phyloP scores from a whole-genome alignment of 2,329 filamentous ascomycete species.

The Tricladium varicosporioides region DNA sequence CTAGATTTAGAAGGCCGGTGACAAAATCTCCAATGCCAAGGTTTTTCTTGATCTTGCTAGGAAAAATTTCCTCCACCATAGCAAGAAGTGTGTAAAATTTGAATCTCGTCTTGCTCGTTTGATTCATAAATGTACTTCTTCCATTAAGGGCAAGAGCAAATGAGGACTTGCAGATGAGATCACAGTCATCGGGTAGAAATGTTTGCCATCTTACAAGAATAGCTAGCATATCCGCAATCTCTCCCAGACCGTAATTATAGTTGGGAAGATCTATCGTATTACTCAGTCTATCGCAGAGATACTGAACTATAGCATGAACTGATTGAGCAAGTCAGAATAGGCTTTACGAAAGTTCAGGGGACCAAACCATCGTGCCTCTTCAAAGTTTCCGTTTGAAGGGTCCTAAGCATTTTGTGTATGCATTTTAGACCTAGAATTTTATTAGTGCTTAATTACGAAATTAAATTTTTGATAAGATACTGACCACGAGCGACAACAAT shows the following conservation, averaged over 20 bases:
- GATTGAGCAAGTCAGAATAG: constrained; percentile 4
- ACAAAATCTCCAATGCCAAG: constrained; percentile 13
- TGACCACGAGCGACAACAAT: constrained; percentile 22
- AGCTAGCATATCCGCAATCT: constrained; percentile 16
- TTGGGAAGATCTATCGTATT: constrained; percentile 11
- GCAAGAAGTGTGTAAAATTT: constrained; percentile 23
- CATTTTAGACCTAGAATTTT: constrained; percentile 10
- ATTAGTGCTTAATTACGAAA: constrained; percentile 9
- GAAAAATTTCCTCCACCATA: constrained; percentile 4
- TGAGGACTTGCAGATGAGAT: constrained; percentile 16
- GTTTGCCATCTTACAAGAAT: constrained; percentile 13
- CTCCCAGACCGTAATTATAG: constrained; percentile 23
- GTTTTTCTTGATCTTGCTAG: constrained; percentile 11
- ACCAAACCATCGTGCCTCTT: constrained; percentile 8
- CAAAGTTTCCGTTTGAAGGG: constrained; percentile 8
- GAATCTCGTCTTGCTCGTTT: constrained; percentile 21
- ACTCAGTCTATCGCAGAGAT: constrained; percentile 17
- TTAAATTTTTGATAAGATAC: no score
- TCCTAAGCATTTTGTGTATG: constrained; percentile 16
- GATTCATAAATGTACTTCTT: constrained; percentile 16
- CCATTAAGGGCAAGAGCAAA: constrained; percentile 15
- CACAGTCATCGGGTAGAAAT: constrained; percentile 22
- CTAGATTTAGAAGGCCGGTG: constrained; percentile 24
- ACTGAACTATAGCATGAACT: constrained; percentile 25
- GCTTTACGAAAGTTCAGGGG: not conserved